Percentiles rank a stretch among this genome's conserved stretches.
These are phyloP conservation scores for Lactuca saligna DNA, from an alignment of 129 eudicot species.

Conservation along the genomic window DNA sequence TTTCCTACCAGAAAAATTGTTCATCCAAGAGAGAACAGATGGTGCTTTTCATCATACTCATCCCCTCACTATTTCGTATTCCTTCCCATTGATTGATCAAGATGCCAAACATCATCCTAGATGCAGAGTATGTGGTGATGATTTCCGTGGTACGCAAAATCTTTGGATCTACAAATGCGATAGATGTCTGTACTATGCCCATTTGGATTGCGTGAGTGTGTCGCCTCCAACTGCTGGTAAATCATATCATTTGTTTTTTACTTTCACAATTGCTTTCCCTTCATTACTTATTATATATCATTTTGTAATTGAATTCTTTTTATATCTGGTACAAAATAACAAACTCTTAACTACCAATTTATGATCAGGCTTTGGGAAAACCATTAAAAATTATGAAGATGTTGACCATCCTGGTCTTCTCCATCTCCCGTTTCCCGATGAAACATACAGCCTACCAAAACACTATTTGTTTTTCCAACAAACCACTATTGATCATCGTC, in stretches of 20 bases:
- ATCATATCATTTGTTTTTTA: not conserved
- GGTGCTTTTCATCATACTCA: not conserved
- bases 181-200: conserved; percentile 12
- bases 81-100: not conserved
- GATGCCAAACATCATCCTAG: not conserved
- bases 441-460: not conserved
- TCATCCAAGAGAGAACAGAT: not conserved
- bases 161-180: conserved; percentile 30
- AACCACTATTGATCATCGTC: not conserved
- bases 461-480: not conserved
- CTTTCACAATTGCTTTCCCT: not conserved
- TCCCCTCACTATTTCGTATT: conserved; percentile 5
- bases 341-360: too few relatives aligned
- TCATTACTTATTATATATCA: too few relatives aligned
- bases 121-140: conserved; percentile 5
- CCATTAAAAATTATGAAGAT: not conserved
- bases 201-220: conserved; percentile 3
- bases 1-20: not conserved
- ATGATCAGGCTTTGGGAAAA: not conserved
- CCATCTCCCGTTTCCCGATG: not conserved
- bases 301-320: not conserved
- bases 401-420: not conserved
- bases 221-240: not conserved
- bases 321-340: too few relatives aligned
- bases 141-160: not conserved